Conservation (phyloP, 768 basidiomycete species). For the Exsudoporus frostii region DNA sequence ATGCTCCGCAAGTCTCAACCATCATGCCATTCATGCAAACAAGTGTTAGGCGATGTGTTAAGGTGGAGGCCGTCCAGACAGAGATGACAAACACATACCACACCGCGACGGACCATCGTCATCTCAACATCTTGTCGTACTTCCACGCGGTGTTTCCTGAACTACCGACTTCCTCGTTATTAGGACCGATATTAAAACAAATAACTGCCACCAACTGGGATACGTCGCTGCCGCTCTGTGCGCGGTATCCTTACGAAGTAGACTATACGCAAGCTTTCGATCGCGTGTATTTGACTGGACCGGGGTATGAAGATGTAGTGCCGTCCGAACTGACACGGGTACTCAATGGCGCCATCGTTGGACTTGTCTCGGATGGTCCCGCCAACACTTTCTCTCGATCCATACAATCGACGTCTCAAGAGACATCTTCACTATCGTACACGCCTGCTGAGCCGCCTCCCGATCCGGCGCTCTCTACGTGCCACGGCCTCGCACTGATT, state of each 20-base stretch:
- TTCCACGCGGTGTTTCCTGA: conserved; percentile 54
- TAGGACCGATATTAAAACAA: conserved; percentile 27
- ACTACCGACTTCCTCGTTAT: conserved; percentile 22
- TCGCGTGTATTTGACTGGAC: conserved; percentile 62
- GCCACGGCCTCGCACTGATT: conserved; percentile 76
- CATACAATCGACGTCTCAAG: not conserved
- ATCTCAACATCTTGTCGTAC: conserved; percentile 71
- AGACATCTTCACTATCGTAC: conserved; percentile 47
- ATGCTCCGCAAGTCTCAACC: conserved; percentile 1
- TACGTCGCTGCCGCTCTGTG: conserved; percentile 63
- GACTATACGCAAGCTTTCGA: conserved; percentile 56
- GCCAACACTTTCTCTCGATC: not conserved
- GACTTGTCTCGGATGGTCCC: conserved; percentile 45
- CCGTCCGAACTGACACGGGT: conserved; percentile 65
- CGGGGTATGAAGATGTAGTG: conserved; percentile 80
- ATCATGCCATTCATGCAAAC: not conserved
- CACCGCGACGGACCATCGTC: conserved; percentile 62
- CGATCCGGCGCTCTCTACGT: conserved; percentile 55
- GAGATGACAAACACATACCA: conserved; percentile 24
- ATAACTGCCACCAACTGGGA: conserved; percentile 56
- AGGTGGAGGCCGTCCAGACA: conserved; percentile 46
- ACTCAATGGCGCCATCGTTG: conserved; percentile 80
- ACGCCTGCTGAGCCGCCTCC: conserved; percentile 53
- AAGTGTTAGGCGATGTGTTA: not conserved
- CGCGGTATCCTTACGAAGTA: conserved; percentile 70